Evolutionary conservation across 352 stramenopile species (phyloP).

Genomic region (Globisporangium perplexum): DNA sequence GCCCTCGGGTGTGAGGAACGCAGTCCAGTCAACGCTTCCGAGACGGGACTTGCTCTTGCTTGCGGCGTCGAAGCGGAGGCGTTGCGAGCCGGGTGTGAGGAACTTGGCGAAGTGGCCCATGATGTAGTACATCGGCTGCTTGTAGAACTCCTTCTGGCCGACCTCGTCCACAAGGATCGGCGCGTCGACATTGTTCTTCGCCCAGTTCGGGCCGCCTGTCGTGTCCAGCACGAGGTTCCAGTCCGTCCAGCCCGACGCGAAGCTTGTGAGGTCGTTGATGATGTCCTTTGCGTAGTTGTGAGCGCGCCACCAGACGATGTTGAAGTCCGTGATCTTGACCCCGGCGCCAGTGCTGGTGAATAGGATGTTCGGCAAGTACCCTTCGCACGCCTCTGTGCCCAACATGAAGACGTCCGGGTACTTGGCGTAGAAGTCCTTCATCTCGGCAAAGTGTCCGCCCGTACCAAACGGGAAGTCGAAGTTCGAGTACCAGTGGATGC

Average conservation of each 20-base stretch:
- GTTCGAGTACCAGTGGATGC: conserved; percentile 85
- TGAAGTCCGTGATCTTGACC: conserved; percentile 30
- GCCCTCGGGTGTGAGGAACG: conserved; percentile 20
- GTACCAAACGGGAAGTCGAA: conserved; percentile 40
- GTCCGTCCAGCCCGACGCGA: conserved; percentile 66
- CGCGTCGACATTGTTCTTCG: conserved; percentile 60
- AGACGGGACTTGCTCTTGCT: conserved; percentile 17
- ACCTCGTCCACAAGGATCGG: conserved; percentile 50
- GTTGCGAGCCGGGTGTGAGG: conserved; percentile 35
- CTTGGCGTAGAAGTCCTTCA: conserved; percentile 44
- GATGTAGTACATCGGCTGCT: conserved; percentile 70
- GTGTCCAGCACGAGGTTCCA: conserved; percentile 78
- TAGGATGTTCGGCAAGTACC: conserved; percentile 41
- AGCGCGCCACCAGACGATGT: conserved; percentile 52
- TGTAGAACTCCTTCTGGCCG: conserved; percentile 43
- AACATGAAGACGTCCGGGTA: conserved; percentile 77
- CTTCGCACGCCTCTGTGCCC: conserved; percentile 72
- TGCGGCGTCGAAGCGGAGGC: conserved; percentile 17
- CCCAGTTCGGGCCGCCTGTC: conserved; percentile 66
- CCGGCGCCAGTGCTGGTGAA: conserved; percentile 32
- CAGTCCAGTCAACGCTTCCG: conserved; percentile 16
- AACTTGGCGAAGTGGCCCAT: conserved; percentile 67
- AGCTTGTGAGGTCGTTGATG: conserved; percentile 73
- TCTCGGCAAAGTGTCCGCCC: conserved; percentile 39
- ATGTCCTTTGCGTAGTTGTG: conserved; percentile 80